Conservation (phyloP, 108 stramenopile genomes). For the Stephanodiscus triporus region DNA sequence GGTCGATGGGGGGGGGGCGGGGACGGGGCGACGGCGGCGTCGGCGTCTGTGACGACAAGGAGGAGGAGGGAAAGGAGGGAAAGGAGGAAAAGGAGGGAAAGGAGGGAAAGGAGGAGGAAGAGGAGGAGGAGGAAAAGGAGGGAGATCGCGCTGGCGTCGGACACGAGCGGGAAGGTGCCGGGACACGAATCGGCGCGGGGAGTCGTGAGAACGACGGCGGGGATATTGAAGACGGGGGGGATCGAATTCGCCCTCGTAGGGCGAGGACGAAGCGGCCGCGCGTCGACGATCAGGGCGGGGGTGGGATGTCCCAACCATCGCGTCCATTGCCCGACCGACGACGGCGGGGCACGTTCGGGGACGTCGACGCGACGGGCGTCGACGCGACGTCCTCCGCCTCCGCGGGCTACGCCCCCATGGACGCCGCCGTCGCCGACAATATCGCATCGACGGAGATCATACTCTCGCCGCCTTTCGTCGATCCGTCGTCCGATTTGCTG, state of each 20-base stretch:
- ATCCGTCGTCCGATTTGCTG: slow-evolving; percentile 1
- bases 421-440: neutral
- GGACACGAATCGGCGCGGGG: no score
- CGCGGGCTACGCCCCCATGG: neutral
- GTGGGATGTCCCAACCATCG: neutral
- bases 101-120: neutral
- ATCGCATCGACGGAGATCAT: neutral
- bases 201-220: neutral
- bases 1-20: neutral
- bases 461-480: neutral
- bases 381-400: neutral
- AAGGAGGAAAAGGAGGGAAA: no score
- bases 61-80: no score
- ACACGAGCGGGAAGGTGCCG: neutral
- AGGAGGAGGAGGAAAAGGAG: slow-evolving; percentile 15
- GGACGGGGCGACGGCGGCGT: slow-evolving; percentile 3
- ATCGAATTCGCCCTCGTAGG: neutral
- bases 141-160: neutral
- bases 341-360: no score
- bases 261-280: neutral
- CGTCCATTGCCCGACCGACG: neutral
- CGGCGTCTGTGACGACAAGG: neutral
- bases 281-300: neutral
- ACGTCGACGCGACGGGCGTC: neutral
- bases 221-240: neutral